A percentile compares a stretch with the other conserved stretches of the same genome.
Evolutionary conservation across 2,329 filamentous ascomycete species (phyloP).

Genomic region (Aureobasidium sp.): DNA sequence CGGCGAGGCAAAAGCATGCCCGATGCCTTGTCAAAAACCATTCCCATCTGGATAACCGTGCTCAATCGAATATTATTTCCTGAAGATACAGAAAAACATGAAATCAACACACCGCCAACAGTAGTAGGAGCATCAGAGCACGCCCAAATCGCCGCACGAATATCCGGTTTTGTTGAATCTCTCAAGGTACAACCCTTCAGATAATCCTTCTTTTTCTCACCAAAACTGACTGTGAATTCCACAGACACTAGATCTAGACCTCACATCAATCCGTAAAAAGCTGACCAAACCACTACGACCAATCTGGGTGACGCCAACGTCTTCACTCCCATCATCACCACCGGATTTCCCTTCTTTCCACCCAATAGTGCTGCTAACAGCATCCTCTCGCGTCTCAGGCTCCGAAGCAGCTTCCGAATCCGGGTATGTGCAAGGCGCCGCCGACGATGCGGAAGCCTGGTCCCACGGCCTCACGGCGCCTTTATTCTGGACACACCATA

Average conservation of each 20-base stretch:
- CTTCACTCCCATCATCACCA: conserved; percentile 41
- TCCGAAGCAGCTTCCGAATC: conserved; percentile 58
- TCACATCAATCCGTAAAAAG: conserved; percentile 47
- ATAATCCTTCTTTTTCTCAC: conserved; percentile 51
- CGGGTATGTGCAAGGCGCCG: conserved; percentile 88
- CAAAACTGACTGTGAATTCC: conserved; percentile 35
- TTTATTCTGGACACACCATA: conserved; percentile 69
- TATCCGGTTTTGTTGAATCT: conserved; percentile 51
- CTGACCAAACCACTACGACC: conserved; percentile 68
- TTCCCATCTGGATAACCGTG: conserved; percentile 89
- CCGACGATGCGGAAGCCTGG: conserved; percentile 94
- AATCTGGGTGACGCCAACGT: conserved; percentile 72
- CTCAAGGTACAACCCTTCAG: conserved; percentile 53
- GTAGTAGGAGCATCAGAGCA: conserved; percentile 69
- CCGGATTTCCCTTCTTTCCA: conserved; percentile 52
- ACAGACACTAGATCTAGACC: conserved; percentile 55
- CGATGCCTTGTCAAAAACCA: conserved; percentile 86
- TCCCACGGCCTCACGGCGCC: conserved; percentile 68
- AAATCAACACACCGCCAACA: conserved; percentile 63
- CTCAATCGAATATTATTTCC: conserved; percentile 76
- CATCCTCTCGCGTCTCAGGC: conserved; percentile 63
- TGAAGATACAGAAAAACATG: conserved; percentile 38
- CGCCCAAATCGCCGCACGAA: conserved; percentile 62
- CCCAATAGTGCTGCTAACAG: conserved; percentile 77
- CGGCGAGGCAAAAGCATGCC: conserved; percentile 91